These are phyloP conservation scores for Rosa persica DNA, from an alignment of 306 rosid species.

Conservation along the genomic window DNA sequence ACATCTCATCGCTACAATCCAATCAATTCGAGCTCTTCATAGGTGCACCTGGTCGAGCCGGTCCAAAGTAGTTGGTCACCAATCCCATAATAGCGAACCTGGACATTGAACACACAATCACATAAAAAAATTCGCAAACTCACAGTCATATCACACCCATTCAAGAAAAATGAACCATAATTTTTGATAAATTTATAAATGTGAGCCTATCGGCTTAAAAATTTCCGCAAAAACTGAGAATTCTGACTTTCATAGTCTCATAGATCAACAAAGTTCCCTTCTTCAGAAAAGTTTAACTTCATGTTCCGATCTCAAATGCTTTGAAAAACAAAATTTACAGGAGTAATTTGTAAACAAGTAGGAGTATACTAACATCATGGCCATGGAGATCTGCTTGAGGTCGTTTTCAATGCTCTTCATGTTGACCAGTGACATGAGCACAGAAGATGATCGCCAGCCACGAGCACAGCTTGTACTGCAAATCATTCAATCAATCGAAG, in stretches of 20 bases:
- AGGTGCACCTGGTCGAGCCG: conserved; percentile 53
- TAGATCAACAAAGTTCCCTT: no score
- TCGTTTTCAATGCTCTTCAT: conserved; percentile 86
- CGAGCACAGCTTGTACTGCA: conserved; percentile 89
- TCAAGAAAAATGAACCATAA: not conserved
- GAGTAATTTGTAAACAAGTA: not conserved
- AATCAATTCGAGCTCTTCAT: conserved; percentile 36
- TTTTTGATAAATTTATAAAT: no score
- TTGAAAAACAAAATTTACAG: not conserved
- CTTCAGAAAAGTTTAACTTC: no score
- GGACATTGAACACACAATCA: not conserved
- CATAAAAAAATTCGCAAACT: not conserved
- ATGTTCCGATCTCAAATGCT: no score
- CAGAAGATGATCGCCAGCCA: conserved; percentile 96
- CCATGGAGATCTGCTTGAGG: conserved; percentile 98
- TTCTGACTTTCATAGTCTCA: no score
- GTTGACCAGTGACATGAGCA: conserved; percentile 84
- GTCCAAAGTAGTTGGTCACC: conserved; percentile 78
- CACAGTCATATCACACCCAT: not conserved
- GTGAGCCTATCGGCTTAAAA: no score
- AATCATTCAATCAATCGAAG: not conserved
- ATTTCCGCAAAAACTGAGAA: no score
- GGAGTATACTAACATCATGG: conserved; percentile 67
- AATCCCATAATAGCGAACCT: conserved; percentile 95
- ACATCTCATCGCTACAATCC: conserved; percentile 8